Conservation (phyloP, 345 rosid species). For the Erucastrum elatum region DNA sequence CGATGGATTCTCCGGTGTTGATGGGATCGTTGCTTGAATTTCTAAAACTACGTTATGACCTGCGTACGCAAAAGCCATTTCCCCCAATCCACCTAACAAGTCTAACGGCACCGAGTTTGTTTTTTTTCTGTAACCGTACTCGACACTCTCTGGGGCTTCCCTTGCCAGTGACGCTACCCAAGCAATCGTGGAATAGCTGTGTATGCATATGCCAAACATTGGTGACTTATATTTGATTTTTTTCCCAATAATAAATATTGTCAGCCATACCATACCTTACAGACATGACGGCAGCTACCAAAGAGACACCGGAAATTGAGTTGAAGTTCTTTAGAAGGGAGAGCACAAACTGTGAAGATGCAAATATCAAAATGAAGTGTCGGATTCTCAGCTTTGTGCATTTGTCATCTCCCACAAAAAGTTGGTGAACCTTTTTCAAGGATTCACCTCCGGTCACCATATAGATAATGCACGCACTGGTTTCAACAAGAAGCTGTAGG, state of each 20-base stretch:
- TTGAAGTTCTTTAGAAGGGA: constrained; percentile 84
- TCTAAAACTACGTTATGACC: constrained; percentile 87
- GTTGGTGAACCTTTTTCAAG: constrained; percentile 54
- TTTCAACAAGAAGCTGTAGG: constrained; percentile 63
- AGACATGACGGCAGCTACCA: constrained; percentile 84
- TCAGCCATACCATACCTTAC: constrained; percentile 38
- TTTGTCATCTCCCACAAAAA: constrained; percentile 23
- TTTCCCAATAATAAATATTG: not conserved
- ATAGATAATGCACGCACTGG: constrained; percentile 57
- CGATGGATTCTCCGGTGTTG: constrained; percentile 81
- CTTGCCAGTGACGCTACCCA: constrained; percentile 59
- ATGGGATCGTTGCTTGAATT: constrained; percentile 88
- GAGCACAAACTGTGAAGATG: constrained; percentile 65
- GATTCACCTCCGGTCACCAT: constrained; percentile 84
- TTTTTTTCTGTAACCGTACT: constrained; percentile 44
- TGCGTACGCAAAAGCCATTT: constrained; percentile 76
- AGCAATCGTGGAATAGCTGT: constrained; percentile 76
- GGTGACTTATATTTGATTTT: not conserved
- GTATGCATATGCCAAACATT: not conserved
- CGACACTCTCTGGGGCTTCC: constrained; percentile 46
- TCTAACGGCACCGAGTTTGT: constrained; percentile 42
- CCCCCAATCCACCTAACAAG: constrained; percentile 67
- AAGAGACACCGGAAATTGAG: constrained; percentile 71
- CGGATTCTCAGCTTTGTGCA: constrained; percentile 46
- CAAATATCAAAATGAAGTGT: constrained; percentile 73